Base-by-base conservation (phyloP, 1,139 yeast species). In the Geotrichum bryndzae region DNA sequence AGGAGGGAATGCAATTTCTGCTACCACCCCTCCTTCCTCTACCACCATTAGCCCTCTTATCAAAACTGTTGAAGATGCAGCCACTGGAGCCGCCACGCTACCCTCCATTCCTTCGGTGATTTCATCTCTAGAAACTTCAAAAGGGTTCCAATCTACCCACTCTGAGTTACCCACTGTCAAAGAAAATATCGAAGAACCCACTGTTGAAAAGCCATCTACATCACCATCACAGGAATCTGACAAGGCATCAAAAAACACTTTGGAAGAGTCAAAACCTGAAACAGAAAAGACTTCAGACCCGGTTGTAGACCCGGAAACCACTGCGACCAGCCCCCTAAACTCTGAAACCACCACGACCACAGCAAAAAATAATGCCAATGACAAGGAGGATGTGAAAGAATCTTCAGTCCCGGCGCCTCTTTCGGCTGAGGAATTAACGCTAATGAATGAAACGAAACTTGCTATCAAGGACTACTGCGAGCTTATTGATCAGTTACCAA, bases 391-490 rank as follows among this genome's bases (percentile, higher is more conserved):
- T 18, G 22, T 22, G 41, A 51, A 45, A 25, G 56, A 18, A 6
- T 4, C 18, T 38, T 38, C 18, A 15, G 18, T 5, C 18, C 18
- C 22, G 22, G 3, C 48, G n/a, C 2, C 22, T 18, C n/a, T n/a
- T 41, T 41, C 31, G 31, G 48, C 31, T 23, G 54, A 51, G 29
- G 48, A 41, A 5, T 15, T n/a, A 41, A n/a, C 48, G 1, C 66
- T 70, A 38, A 59, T 61, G 55, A 56, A 62, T 13, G 95, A 88
- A 69, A 85, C 90, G 10, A 83, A 84, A 65, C 82, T 82, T 51
- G 89, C 95, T 3, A 81, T 90, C 52, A 83, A 82, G 61, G 88
- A 86, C 62, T 91, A 90, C 73, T 90, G 89, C 67, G 69, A 69
- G 53, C 79, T 91, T 68, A 85, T 94, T 57, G 84, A 84, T 62